These are phyloP conservation scores for Alternaria ventricosa DNA, from an alignment of 2,329 filamentous ascomycete genomes.

Conservation along the genomic window DNA sequence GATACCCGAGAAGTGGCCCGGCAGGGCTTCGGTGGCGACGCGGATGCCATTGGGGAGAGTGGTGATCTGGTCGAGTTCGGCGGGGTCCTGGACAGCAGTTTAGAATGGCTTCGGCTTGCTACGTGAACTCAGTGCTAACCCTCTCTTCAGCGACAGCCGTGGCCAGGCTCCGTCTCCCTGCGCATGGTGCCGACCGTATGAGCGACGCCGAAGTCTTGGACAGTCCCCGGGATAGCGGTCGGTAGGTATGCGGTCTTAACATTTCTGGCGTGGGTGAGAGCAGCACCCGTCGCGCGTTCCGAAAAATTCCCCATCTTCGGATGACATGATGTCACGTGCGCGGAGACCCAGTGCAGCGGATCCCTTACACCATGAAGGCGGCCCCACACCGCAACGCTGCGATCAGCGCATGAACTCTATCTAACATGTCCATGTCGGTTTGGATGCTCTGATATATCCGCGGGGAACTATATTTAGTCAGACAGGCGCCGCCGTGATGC, in stretches of 20 bases:
- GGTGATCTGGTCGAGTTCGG: conserved; percentile 85
- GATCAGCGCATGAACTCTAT: conserved; percentile 4
- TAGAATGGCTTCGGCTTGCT: conserved; percentile 7
- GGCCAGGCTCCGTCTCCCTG: conserved; percentile 37
- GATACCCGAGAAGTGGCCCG: conserved; percentile 92
- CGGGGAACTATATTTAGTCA: neutral
- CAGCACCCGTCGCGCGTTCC: conserved; percentile 3
- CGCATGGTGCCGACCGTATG: conserved; percentile 23
- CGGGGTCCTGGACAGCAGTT: conserved; percentile 68
- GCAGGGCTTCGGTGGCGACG: conserved; percentile 91
- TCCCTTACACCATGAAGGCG: conserved; percentile 2
- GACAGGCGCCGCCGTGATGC: neutral
- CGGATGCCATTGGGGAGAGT: conserved; percentile 90
- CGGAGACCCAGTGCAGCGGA: conserved; percentile 1
- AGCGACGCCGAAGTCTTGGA: conserved; percentile 26
- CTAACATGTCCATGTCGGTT: neutral
- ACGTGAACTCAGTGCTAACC: conserved; percentile 25
- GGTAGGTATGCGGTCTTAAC: conserved; percentile 40
- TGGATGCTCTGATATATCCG: neutral
- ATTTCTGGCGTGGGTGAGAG: conserved; percentile 26
- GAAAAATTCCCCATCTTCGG: conserved; percentile 17
- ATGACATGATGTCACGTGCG: conserved; percentile 16
- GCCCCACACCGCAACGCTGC: conserved; percentile 8
- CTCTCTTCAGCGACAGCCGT: conserved; percentile 44
- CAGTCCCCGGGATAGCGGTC: conserved; percentile 38